phyloP scores from a whole-genome alignment of 495 filamentous ascomycete species.

The Thozetella sp. region DNA sequence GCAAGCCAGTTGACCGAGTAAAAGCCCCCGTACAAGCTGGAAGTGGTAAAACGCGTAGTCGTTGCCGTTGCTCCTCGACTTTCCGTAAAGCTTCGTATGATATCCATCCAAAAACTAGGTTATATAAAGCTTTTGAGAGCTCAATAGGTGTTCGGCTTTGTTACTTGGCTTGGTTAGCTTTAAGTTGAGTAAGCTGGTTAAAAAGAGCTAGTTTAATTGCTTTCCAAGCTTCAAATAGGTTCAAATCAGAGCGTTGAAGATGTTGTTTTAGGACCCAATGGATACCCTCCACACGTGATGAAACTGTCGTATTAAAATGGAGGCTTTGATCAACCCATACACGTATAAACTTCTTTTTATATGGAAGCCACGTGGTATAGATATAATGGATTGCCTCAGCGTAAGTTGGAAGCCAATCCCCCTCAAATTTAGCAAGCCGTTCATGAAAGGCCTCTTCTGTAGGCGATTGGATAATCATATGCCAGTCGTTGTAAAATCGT shows the following conservation, averaged over 20 bases:
- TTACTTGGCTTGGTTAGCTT: neutral
- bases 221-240: constrained; percentile 1
- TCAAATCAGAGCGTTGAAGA: neutral
- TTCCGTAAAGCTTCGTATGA: too few relatives aligned
- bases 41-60: too few relatives aligned
- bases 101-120: too few relatives aligned
- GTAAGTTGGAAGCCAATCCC: neutral
- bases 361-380: constrained; percentile 1
- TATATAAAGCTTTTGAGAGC: neutral
- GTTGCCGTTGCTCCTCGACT: too few relatives aligned
- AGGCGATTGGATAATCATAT: neutral
- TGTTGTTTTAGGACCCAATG: neutral
- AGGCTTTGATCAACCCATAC: neutral
- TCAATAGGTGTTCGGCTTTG: neutral
- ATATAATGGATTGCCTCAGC: neutral
- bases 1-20: too few relatives aligned
- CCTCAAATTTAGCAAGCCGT: neutral
- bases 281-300: neutral
- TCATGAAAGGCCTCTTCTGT: neutral
- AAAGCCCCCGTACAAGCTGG: too few relatives aligned
- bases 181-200: neutral
- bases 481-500: neutral
- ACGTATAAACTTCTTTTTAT: neutral
- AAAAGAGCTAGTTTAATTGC: neutral
- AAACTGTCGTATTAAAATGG: constrained; percentile 1